Percentiles rank a stretch among this genome's conserved stretches.
These are phyloP conservation scores for Arthrobotrys entomopaga DNA, from an alignment of 2,329 filamentous ascomycete species.

Conservation along the genomic window DNA sequence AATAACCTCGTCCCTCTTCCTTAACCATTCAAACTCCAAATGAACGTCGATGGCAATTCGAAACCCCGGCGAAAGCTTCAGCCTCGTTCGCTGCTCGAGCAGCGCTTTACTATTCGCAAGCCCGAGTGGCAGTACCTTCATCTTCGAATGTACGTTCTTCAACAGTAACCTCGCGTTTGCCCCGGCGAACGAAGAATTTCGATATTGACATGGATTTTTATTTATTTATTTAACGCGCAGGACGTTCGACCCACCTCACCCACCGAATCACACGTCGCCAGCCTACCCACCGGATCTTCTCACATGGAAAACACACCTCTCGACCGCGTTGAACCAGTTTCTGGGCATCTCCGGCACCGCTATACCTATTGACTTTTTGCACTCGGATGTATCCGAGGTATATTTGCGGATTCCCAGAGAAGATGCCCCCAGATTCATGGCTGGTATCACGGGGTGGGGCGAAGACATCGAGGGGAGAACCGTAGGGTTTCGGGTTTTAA, in stretches of 20 bases:
- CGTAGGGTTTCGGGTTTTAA: constrained; percentile 56
- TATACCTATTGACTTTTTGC: constrained; percentile 76
- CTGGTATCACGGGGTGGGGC: constrained; percentile 74
- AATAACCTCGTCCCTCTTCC: not conserved
- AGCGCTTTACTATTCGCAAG: constrained; percentile 56
- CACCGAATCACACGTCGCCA: constrained; percentile 30
- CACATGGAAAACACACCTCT: constrained; percentile 60
- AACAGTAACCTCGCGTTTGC: not conserved
- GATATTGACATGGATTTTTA: not conserved
- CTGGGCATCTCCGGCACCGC: constrained; percentile 75
- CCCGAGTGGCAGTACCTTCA: constrained; percentile 58
- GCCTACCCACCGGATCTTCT: constrained; percentile 58
- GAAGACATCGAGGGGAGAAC: constrained; percentile 62
- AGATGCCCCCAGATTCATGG: constrained; percentile 71
- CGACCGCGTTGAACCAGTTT: constrained; percentile 73
- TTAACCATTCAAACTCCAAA: not conserved
- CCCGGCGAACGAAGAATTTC: not conserved
- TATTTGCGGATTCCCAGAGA: constrained; percentile 74
- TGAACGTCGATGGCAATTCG: not conserved
- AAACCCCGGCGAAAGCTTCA: constrained; percentile 3
- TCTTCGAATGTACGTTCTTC: constrained; percentile 56
- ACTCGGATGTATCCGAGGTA: constrained; percentile 67
- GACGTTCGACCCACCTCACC: constrained; percentile 57
- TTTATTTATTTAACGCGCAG: constrained; percentile 29
- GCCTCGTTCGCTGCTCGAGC: constrained; percentile 21